Base-by-base conservation (phyloP, 116 monocot species). In the Zostera marina region DNA sequence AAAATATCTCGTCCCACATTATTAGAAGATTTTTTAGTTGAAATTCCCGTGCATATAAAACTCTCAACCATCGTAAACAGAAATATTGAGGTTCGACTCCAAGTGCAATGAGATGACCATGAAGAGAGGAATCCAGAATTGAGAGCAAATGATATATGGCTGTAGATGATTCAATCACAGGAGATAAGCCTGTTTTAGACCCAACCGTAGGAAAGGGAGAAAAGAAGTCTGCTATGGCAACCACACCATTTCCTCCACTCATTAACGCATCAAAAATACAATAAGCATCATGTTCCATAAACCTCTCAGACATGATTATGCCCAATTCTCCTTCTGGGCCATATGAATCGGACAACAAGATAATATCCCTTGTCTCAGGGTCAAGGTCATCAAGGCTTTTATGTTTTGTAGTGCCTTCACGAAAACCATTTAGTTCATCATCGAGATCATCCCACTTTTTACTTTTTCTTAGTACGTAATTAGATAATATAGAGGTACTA, bases 261-360 rank as follows among this genome's bases (percentile, higher is more conserved):
- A 94, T 94, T 32, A 94, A 75, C 15, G 77, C 70, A 59, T 81
- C 79, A 61, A 94, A 87, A 81, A 84, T 81, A 69, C 79, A 84
- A 24, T 88, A 94, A 43, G 88, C 84, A 73, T 94, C 93, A 62
- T 94, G 93, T 53, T 94, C 93, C 74, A 94, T 62, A 45, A 88
- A 94, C 51, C 74, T 81, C 41, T 94, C 79, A 14, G 88, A 94
- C 41, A 88, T 76, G 52, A 94, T 53, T 46, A 84, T 62, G 39
- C 93, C 93, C 39, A 94, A 64, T 56, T 94, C 93, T 8, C 93
- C 93, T 56, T 94, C 93, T 13, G 84, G 71, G 38, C 93, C 93
- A 77, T 88, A 94, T 15, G 88, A 53, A 72, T 88, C 88, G 24
- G 66, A 81, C 45, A 81, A 43, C 56, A 84, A 67, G 47, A 84